phyloP scores from a whole-genome alignment of 2,329 filamentous ascomycete genomes.

The Daldinia eschscholtzii region DNA sequence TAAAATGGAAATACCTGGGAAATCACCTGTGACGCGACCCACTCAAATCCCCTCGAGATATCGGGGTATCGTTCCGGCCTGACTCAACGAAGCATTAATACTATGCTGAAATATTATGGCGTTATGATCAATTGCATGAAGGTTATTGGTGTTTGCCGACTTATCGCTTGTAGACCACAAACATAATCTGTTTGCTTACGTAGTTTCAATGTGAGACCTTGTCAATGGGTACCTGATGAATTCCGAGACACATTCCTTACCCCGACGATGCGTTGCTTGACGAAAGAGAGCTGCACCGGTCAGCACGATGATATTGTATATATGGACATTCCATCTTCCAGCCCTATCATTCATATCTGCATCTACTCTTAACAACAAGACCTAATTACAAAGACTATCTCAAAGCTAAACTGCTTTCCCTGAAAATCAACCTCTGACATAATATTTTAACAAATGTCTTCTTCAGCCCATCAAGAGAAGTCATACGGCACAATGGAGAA shows the following conservation, averaged over 20 bases:
- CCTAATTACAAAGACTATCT: not conserved
- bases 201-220: not conserved
- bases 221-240: slow-evolving; percentile 2
- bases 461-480: not conserved
- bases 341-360: not conserved
- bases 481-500: not conserved
- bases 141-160: not conserved
- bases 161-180: not conserved
- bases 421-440: not conserved
- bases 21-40: not conserved
- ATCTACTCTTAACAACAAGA: not conserved
- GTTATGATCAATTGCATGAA: slow-evolving; percentile 1
- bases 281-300: not conserved
- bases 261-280: not conserved
- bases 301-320: not conserved
- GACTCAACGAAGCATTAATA: not conserved
- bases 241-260: slow-evolving; percentile 2
- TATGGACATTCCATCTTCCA: not conserved
- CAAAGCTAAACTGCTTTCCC: not conserved
- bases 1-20: slow-evolving; percentile 18
- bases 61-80: not conserved
- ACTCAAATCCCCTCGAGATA: not conserved
- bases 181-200: not conserved
- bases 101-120: not conserved
- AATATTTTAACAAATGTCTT: not conserved